Evolutionary conservation across 2,329 filamentous ascomycete species (phyloP), one percentile per base, ranked within the genome.

Genomic region (Fusarium staphyleae): DNA sequence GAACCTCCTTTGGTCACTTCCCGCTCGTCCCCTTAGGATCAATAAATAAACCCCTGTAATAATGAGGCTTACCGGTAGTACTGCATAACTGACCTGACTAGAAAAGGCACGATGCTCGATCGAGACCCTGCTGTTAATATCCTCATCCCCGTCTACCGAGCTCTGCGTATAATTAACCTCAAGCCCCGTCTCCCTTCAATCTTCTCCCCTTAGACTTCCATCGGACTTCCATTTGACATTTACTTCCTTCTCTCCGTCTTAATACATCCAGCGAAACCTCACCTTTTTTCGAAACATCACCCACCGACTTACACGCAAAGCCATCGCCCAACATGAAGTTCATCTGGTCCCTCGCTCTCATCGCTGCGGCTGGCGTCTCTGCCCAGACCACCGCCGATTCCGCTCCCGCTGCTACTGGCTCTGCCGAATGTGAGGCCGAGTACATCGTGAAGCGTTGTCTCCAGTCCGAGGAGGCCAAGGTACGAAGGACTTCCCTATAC

Each of bases 391-490:
- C 62, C 36, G 66, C 66, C 28, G 59, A 59, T 26, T 54, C 58
- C 5, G 58, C 40, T 22, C 69, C 69, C 41, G 54, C 69, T 39
- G 69, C 72, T 33, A 63, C 65, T 34, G 55, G 63, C 34, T 70
- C 70, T 48, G 51, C 68, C 34, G 67, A 67, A 32, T 81, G 79
- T 63, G 70, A 66, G 8, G 79, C 79, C 60, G 72, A 78, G 45
- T 75, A 76, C 72, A 81, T 81, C 34, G 76, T 81, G 64, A 71
- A 73, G 49, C 62, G 72, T 49, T 81, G 79, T 66, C 70, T 81
- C 16, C 47, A 60, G 28, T 72, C 69, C 48, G 74, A 81, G 63
- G 72, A 62, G 32, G 63, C 63, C 52, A 77, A 77, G 69, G 72
- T 74, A 64, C 34, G 52, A 33, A 9, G 6, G 18, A 12, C 4